Base-by-base conservation (phyloP, 352 stramenopile species). In the Globisporangium paddicum region DNA sequence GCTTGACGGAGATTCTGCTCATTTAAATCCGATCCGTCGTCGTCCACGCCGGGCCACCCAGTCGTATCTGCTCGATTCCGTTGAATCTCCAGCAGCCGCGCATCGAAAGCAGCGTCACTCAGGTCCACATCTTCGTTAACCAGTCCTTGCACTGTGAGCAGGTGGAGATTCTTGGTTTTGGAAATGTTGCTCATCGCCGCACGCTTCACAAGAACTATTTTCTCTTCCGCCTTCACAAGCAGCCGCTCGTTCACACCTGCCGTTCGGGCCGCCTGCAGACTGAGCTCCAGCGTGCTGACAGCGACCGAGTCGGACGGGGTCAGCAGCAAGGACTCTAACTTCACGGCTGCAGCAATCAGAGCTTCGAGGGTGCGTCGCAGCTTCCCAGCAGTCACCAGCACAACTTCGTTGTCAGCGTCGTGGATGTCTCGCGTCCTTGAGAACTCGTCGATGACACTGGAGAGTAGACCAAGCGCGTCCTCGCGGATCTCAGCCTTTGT, bases 201-300 rank as follows among this genome's bases (percentile, higher is more conserved):
- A 19, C 66, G 50, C 50, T 66, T 64, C 49, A 68, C 55, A 32
- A 63, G 65, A 11, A 67, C 62, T 19, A 87, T 67, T 58, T 82
- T 83, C 35, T 88, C 76, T 65, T 88, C 76, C 6, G 74, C 80
- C 47, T 81, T 82, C n/a, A 74, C 66, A 1, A 90, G 51, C 21
- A 91, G 55, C 4, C 75, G 73, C 52, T 79, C 77, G 19, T 83
- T 73, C 16, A 91, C 79, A 9, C 77, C 79, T 19, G 77, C 79
- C 19, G 83, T 68, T 58, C 79, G 72, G 13, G 79, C 82, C 11
- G 69, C 65, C 25, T 91, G 64, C n/a, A 91, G 67, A 58, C 65
- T 77, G 6, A 82, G 47, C 53, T 88, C 74, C 11, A 91, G 51
- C 2, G 77, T 74, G n/a, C 56, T 68, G 18, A 87, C 64, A 10